Conservation (phyloP, 805 yeast species). For the Pichia ethanolica region DNA sequence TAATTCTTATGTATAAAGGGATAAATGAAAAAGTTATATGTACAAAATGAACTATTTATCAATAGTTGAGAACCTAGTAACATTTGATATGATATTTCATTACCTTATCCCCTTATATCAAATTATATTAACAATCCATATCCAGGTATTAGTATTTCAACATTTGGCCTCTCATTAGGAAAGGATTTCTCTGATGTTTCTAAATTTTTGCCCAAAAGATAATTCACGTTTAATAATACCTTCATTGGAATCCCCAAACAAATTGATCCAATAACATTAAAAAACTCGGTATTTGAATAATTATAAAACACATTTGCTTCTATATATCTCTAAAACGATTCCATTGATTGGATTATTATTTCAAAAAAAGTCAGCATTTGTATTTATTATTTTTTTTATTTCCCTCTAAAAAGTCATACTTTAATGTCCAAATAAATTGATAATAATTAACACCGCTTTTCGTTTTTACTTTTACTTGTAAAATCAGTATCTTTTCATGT, state of each 20-base stretch:
- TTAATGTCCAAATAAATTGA: constrained; percentile 25
- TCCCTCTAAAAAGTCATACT: constrained; percentile 29
- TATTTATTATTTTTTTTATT: constrained; percentile 37
- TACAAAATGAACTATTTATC: constrained; percentile 38
- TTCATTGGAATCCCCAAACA: constrained; percentile 50
- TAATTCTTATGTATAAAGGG: constrained; percentile 52
- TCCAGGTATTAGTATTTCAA: constrained; percentile 52
- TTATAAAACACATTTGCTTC: constrained; percentile 35
- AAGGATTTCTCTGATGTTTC: constrained; percentile 28
- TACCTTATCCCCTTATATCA: constrained; percentile 53
- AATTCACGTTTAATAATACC: constrained; percentile 38
- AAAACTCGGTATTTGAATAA: constrained; percentile 38
- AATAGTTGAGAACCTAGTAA: constrained; percentile 47
- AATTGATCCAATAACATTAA: constrained; percentile 53
- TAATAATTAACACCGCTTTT: constrained; percentile 26
- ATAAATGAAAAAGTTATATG: constrained; percentile 35
- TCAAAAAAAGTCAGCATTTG: constrained; percentile 40
- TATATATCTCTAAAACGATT: constrained; percentile 43
- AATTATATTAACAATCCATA: constrained; percentile 54
- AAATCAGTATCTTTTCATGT: no score
- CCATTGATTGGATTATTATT: constrained; percentile 35
- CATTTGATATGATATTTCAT: constrained; percentile 62
- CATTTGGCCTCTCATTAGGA: constrained; percentile 32
- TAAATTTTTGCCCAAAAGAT: constrained; percentile 34
- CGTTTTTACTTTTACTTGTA: no score